Conservation (phyloP, 371 early-diverging fungal genomes). For the Mucor piriformis region DNA sequence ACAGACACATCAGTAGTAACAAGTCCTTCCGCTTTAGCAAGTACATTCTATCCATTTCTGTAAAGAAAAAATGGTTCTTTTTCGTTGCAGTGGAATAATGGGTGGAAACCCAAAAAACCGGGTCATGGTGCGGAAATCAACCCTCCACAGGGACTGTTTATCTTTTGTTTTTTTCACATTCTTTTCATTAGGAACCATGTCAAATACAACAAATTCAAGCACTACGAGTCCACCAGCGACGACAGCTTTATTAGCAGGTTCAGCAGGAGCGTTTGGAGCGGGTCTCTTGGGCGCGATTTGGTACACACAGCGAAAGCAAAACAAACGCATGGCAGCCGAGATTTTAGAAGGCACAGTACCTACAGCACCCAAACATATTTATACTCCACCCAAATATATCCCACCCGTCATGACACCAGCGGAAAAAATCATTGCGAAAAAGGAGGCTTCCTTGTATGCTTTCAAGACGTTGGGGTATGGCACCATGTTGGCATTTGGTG, state of each 20-base stretch:
- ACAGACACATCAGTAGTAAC: constrained; percentile 17
- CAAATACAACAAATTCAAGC: background rate
- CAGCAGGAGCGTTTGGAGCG: constrained; percentile 48
- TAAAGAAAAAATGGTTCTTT: no score
- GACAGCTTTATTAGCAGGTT: constrained; percentile 30
- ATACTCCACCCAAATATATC: constrained; percentile 13
- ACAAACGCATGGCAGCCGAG: constrained; percentile 27
- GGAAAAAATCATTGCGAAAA: constrained; percentile 42
- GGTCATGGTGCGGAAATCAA: background rate
- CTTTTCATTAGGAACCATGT: background rate
- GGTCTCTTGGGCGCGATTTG: constrained; percentile 50
- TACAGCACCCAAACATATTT: constrained; percentile 9
- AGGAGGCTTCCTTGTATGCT: constrained; percentile 44
- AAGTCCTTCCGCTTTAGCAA: constrained; percentile 2
- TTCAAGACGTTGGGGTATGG: constrained; percentile 50
- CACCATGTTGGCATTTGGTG: constrained; percentile 43
- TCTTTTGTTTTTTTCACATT: background rate
- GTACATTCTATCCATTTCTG: background rate
- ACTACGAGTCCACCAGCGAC: constrained; percentile 16
- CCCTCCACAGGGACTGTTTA: background rate
- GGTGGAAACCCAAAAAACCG: constrained; percentile 10
- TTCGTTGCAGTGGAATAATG: no score
- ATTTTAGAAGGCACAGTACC: constrained; percentile 23
- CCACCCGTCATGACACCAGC: constrained; percentile 50
- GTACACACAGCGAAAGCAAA: constrained; percentile 50